Base-by-base conservation (phyloP, 768 basidiomycete species). In the Lentinula aciculospora region DNA sequence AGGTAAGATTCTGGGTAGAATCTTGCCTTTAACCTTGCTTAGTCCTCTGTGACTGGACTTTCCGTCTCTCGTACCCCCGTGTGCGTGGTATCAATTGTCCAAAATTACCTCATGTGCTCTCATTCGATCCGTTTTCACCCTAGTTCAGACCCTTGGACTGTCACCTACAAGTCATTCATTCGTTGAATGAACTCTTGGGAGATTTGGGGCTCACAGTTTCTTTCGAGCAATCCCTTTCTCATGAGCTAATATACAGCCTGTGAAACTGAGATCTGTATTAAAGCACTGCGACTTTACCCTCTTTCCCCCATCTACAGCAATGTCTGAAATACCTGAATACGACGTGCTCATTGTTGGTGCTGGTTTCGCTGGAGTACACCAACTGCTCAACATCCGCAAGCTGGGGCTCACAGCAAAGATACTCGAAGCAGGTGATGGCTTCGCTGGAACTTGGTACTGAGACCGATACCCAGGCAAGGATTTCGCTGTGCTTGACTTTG, bases 371-470 rank as follows among this genome's bases (percentile, higher is more conserved):
- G 44, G 44, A n/a, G n/a, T 57, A 19, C 37, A 57, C 34, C 56
- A 36, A 10, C 46, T 57, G 8, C 12, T 48, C 6, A 28, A 57
- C 21, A 28, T 57, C 28, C 56, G 56, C 15, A 47, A 47, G 23
- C 9, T 47, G 1, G 56, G 56, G 31, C 37, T 48, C 5, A 34
- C 44, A 19, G 56, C 46, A 10, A 57, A 57, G 34, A 57, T 57
- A 28, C 23, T 57, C 44, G 56, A 57, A 39, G 45, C 45, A 12
- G 45, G 47, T 5, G 21, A 9, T 7, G 47, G 47, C 21, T 10
- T 57, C 5, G 56, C 29, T 25, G 56, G 56, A 6, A 57, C 25
- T 9, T 57, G 56, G 56, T 39, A 57, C 23, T 57, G 39, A 25
- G 45, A 44, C 19, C n/a, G 27, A 25, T 55, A 55, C 19, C 36